Percentiles rank a stretch among this genome's conserved stretches.
phyloP scores from a whole-genome alignment of 345 rosid genomes.

The Populus tremula region DNA sequence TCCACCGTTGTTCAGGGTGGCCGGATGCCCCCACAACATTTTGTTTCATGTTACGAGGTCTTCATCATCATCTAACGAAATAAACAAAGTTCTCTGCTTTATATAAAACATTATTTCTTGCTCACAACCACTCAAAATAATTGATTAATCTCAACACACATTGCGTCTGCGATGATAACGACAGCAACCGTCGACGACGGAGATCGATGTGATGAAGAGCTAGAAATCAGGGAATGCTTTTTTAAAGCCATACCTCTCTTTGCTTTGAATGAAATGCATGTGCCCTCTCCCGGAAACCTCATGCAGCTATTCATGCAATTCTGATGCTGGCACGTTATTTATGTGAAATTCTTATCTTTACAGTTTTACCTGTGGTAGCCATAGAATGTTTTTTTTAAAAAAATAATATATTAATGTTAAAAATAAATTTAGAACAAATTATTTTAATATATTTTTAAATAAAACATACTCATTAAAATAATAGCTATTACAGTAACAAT shows the following conservation, averaged over 20 bases:
- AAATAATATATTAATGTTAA: too few relatives aligned
- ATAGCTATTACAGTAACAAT: too few relatives aligned
- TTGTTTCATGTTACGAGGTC: background rate
- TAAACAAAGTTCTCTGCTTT: background rate
- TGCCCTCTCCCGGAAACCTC: background rate
- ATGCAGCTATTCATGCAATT: background rate
- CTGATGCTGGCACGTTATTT: background rate
- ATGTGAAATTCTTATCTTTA: too few relatives aligned
- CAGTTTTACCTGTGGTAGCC: too few relatives aligned
- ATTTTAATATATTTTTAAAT: too few relatives aligned
- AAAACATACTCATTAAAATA: too few relatives aligned
- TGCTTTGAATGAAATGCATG: constrained; percentile 3
- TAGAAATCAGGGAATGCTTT: background rate
- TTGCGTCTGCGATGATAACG: too few relatives aligned
- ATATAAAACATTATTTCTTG: background rate
- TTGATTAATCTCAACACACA: background rate
- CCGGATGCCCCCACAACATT: background rate
- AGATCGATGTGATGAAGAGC: background rate
- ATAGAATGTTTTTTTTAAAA: too few relatives aligned
- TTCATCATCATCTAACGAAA: background rate
- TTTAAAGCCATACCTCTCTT: constrained; percentile 14
- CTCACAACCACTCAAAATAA: background rate
- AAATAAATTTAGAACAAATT: too few relatives aligned
- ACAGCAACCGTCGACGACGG: too few relatives aligned
- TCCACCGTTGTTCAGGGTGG: background rate